These are phyloP conservation scores for Clarkia xantiana DNA, from an alignment of 345 rosid genomes.

Conservation along the genomic window DNA sequence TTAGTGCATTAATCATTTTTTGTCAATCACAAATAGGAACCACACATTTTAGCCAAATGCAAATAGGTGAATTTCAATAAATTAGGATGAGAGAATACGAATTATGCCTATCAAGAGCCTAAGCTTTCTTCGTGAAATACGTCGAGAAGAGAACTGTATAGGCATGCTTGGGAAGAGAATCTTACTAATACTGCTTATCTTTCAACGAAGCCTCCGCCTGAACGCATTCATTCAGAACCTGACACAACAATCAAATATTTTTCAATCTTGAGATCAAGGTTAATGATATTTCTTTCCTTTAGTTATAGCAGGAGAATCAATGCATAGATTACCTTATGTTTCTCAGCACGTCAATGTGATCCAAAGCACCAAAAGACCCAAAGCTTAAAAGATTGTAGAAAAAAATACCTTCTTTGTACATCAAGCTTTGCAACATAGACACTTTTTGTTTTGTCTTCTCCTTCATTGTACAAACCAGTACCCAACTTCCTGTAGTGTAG, in stretches of 20 bases:
- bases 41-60: background rate
- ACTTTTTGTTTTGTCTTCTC: conserved; percentile 95
- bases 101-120: conserved; percentile 63
- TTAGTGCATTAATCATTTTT: no score
- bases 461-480: conserved; percentile 98
- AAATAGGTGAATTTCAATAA: background rate
- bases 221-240: conserved; percentile 78
- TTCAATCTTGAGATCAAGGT: no score
- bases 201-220: conserved; percentile 86
- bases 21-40: no score
- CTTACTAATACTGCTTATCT: conserved; percentile 79
- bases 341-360: conserved; percentile 81
- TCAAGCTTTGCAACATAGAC: conserved; percentile 87
- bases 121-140: conserved; percentile 67
- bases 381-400: no score
- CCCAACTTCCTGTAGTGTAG: conserved; percentile 71
- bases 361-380: conserved; percentile 40
- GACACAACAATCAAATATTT: no score
- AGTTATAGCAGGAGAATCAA: background rate
- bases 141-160: conserved; percentile 60
- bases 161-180: conserved; percentile 60
- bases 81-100: background rate
- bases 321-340: conserved; percentile 47
- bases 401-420: conserved; percentile 73
- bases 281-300: no score